Conservation (phyloP, 441 rosid species). For the Monsonia emarginata region DNA sequence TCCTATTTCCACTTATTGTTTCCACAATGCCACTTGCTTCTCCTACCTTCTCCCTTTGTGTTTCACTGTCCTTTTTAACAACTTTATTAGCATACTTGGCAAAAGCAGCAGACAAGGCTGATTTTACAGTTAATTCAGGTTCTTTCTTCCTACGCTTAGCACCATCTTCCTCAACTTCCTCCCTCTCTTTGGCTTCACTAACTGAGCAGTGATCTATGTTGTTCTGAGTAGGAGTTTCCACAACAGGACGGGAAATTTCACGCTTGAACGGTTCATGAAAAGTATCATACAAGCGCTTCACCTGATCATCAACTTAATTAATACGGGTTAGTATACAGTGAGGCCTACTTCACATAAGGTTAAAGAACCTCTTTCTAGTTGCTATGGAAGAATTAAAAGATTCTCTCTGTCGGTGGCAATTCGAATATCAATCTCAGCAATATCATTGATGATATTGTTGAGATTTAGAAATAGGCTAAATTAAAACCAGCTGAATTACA, state of each 20-base stretch:
- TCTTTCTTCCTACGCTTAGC: constrained; percentile 50
- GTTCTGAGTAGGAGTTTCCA: constrained; percentile 33
- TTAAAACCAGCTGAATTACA: not conserved
- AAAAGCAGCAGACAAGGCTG: constrained; percentile 69
- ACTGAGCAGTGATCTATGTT: constrained; percentile 28
- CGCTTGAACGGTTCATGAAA: constrained; percentile 97
- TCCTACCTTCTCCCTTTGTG: constrained; percentile 22
- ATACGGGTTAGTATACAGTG: constrained; percentile 1
- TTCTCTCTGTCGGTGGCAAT: no score
- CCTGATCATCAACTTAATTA: constrained; percentile 33
- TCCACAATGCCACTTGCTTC: constrained; percentile 26
- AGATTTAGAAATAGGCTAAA: not conserved
- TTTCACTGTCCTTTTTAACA: constrained; percentile 28
- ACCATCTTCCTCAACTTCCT: constrained; percentile 29
- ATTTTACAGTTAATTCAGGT: constrained; percentile 53
- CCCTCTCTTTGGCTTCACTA: constrained; percentile 34
- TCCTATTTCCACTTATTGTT: constrained; percentile 20
- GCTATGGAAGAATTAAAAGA: no score
- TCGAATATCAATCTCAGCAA: no score
- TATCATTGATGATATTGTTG: no score
- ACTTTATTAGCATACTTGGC: constrained; percentile 49
- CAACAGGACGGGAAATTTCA: constrained; percentile 34
- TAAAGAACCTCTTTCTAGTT: no score
- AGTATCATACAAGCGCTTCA: constrained; percentile 74
- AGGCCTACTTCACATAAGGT: no score